phyloP scores from a whole-genome alignment of 768 basidiomycete species.

The Clathrus columnatus region DNA sequence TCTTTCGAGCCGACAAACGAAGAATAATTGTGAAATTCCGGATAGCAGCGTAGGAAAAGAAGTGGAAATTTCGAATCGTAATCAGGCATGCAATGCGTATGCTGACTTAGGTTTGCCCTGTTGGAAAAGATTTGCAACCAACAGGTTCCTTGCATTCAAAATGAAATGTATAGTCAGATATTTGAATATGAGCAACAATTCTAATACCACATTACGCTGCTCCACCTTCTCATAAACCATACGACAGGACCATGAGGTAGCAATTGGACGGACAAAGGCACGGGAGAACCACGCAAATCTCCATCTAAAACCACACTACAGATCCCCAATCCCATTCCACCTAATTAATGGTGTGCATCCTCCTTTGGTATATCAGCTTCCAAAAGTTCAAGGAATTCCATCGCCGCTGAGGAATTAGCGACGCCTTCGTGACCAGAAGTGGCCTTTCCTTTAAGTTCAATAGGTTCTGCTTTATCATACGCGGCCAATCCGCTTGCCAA shows the following conservation, averaged over 20 bases:
- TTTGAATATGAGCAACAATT: background rate
- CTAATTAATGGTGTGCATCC: constrained; percentile 44
- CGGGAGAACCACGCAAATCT: background rate
- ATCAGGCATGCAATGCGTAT: no score
- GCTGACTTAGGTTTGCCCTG: no score
- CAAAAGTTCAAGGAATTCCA: constrained; percentile 71
- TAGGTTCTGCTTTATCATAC: constrained; percentile 83
- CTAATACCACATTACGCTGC: background rate
- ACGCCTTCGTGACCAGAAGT: background rate
- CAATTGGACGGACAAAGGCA: background rate
- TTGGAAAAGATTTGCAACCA: no score
- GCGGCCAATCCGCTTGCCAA: constrained; percentile 82
- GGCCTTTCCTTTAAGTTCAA: no score
- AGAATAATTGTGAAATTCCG: no score
- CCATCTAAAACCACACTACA: background rate
- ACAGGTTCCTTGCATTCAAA: background rate
- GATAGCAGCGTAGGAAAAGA: no score
- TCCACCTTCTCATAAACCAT: background rate
- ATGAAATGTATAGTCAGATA: background rate
- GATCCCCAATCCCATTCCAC: background rate
- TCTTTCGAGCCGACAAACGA: no score
- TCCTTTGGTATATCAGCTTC: constrained; percentile 71
- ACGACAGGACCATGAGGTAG: no score
- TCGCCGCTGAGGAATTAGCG: constrained; percentile 43
- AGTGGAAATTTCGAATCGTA: no score